These are phyloP conservation scores for Termitomyces sp. DNA, from an alignment of 768 basidiomycete species.

Conservation along the genomic window DNA sequence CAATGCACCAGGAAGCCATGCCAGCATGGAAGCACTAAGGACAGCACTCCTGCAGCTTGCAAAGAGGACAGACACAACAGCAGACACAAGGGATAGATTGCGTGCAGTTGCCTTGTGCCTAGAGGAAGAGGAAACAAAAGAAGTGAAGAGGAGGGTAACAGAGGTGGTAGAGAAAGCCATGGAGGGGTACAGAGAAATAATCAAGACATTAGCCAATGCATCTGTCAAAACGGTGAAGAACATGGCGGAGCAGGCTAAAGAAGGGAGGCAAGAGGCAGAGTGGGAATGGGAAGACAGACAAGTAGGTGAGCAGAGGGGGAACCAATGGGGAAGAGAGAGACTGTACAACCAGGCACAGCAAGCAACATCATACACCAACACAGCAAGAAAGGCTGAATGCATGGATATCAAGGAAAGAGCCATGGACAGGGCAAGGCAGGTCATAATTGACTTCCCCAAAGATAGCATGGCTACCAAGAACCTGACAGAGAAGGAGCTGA, in stretches of 20 bases:
- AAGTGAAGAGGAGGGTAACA: neutral
- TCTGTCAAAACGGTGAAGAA: neutral
- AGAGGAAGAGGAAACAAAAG: neutral
- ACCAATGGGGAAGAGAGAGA: neutral
- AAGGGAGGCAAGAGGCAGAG: neutral
- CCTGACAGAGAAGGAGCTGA: neutral
- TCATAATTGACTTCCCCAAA: neutral
- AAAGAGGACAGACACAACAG: neutral
- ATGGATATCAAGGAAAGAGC: neutral
- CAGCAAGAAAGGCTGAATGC: neutral
- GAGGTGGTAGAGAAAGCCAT: neutral
- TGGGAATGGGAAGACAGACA: neutral
- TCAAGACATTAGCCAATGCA: neutral
- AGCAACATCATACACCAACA: neutral
- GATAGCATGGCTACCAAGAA: neutral
- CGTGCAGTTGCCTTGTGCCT: neutral
- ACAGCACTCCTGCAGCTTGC: neutral
- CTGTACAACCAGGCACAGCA: neutral
- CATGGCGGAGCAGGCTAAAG: neutral
- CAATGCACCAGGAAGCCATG: neutral
- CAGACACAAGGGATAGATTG: too few species aligned
- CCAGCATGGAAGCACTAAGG: neutral
- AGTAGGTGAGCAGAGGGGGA: neutral
- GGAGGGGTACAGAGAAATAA: neutral
- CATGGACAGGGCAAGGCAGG: neutral